phyloP scores from a whole-genome alignment of 139 green algal species.

The Diplosphaera chodatii region DNA sequence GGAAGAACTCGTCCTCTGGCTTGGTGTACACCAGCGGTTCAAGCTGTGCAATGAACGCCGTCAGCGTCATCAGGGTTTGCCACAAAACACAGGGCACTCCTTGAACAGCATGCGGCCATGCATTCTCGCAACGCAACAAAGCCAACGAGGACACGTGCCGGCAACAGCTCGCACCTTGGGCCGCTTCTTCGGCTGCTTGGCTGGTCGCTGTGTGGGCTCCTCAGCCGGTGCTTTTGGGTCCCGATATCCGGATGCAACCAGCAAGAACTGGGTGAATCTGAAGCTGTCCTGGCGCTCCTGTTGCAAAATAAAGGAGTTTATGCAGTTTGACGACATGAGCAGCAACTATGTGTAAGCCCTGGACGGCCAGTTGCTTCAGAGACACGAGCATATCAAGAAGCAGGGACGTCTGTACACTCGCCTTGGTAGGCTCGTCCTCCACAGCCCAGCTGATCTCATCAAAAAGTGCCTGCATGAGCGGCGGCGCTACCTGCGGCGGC shows the following conservation, averaged over 20 bases:
- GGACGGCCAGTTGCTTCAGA: too few species aligned
- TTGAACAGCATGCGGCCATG: too few species aligned
- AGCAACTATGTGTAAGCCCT: too few species aligned
- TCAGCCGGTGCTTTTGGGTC: constrained; percentile 25
- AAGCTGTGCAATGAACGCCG: constrained; percentile 8
- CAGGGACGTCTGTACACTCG: too few species aligned
- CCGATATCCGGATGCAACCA: constrained; percentile 56
- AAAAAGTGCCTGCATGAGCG: constrained; percentile 75
- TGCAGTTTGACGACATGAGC: too few species aligned
- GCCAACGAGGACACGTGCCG: too few species aligned
- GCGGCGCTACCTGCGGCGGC: constrained; percentile 72
- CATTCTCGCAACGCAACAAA: too few species aligned
- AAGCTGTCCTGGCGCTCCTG: constrained; percentile 47
- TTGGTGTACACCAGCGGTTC: constrained; percentile 54
- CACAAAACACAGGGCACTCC: too few species aligned
- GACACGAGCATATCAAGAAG: too few species aligned
- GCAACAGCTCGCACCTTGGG: too few species aligned
- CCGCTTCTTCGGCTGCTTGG: constrained; percentile 6
- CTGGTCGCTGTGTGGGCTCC: neutral
- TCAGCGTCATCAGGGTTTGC: too few species aligned
- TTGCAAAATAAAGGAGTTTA: too few species aligned
- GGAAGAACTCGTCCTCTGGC: constrained; percentile 85
- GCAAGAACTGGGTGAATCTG: constrained; percentile 53
- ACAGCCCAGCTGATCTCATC: constrained; percentile 63
- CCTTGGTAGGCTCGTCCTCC: constrained; percentile 49